Evolutionary conservation across 768 basidiomycete genomes (phyloP).

Genomic region (Rossbeevera mucosa): DNA sequence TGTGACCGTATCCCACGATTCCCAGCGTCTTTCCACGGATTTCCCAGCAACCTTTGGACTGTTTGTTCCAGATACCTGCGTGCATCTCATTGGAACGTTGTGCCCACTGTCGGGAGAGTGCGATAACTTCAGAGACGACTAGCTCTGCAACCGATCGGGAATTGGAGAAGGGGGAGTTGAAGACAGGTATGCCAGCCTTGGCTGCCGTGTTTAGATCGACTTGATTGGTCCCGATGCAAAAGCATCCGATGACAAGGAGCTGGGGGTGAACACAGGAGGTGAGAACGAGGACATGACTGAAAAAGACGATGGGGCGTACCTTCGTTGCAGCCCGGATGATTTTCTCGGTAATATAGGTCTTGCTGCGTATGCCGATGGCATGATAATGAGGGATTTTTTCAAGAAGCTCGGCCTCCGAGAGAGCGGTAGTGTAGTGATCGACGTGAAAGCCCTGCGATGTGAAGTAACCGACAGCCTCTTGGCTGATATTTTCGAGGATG

Average conservation of each 20-base stretch:
- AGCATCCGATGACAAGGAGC: slow-evolving; percentile 96
- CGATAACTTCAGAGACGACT: slow-evolving; percentile 90
- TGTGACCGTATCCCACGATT: slow-evolving; percentile 98
- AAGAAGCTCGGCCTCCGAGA: slow-evolving; percentile 92
- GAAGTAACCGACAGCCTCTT: slow-evolving; percentile 81
- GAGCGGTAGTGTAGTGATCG: slow-evolving; percentile 79
- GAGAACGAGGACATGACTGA: not conserved
- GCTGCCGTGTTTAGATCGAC: slow-evolving; percentile 85
- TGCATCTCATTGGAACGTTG: slow-evolving; percentile 87
- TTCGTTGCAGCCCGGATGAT: slow-evolving; percentile 85
- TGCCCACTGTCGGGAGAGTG: slow-evolving; percentile 88
- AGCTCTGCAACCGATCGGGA: slow-evolving; percentile 98
- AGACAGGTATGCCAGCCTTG: slow-evolving; percentile 89
- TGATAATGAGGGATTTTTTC: slow-evolving; percentile 80
- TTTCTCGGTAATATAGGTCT: slow-evolving; percentile 91
- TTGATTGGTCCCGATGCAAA: slow-evolving; percentile 99
- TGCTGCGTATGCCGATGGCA: slow-evolving; percentile 94
- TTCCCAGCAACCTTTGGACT: slow-evolving; percentile 98
- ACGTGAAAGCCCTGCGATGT: slow-evolving; percentile 83
- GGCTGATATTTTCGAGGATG: slow-evolving; percentile 92
- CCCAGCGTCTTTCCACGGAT: slow-evolving; percentile 96
- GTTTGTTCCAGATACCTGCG: slow-evolving; percentile 95
- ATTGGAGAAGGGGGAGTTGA: slow-evolving; percentile 99
- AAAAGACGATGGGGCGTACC: slow-evolving; percentile 42
- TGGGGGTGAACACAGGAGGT: slow-evolving; percentile 29